Evolutionary conservation across 1,284 basidiomycete genomes (phyloP), one percentile per base, ranked within the genome.

Genomic region (Exobasidium rhododendri): DNA sequence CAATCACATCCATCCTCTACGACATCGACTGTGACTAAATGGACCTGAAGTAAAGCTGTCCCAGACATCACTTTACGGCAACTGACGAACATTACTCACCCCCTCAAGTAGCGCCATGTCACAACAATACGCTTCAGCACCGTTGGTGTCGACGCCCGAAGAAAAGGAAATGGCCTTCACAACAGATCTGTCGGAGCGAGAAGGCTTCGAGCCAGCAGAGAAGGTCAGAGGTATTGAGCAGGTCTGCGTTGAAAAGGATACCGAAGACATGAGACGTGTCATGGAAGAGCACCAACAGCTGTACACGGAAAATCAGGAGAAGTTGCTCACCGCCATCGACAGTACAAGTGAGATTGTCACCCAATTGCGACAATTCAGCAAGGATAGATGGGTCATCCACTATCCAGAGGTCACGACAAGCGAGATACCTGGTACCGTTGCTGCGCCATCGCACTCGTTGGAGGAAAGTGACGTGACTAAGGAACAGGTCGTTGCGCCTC

Each of bases 341-440:
- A 83, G 85, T 0, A 88, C 91, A 31, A 85, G 86, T 73, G 78
- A 82, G 20, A 85, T 97, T 52, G 83, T 96, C 43, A 82, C 81
- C 58, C 88, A 89, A 70, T 82, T 97, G 31, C 86, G 86, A 64
- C 83, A 85, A 65, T 94, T 94, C 83, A 96, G 90, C 83, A 88
- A 87, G 80, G 84, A 87, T 52, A 85, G 89, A 68, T 94, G 92
- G 90, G 84, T 90, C 43, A 86, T 96, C 30, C 84, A 91, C 61
- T 97, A 97, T 80, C 92, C 92, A 52, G 85, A 86, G 73, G 45
- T 64, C 49, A 50, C 28, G 4, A 29, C 44, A 20, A 40, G 35
- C 35, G 35, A 40, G 35, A 40, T 40, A 10, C n/a, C 28, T 29
- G 31, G 40, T 14, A 13, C 56, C 28, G 14, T 24, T 11, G 7